phyloP scores from a whole-genome alignment of 805 yeast genomes.

The Groenewaldozyma tartarivorans region DNA sequence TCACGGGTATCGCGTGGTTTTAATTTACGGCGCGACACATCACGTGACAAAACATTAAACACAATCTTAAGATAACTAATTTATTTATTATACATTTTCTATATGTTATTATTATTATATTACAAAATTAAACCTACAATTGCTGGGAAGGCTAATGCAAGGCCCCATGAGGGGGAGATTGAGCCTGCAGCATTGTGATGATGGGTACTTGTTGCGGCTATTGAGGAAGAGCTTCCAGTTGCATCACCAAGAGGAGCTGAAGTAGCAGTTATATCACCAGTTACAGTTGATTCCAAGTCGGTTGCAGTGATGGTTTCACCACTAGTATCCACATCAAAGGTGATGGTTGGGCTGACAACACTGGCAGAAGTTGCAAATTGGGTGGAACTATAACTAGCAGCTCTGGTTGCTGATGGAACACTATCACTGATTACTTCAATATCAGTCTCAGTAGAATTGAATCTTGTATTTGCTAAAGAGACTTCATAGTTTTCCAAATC shows the following conservation, averaged over 20 bases:
- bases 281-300: neutral
- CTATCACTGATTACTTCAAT: conserved; percentile 18
- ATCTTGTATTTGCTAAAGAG: conserved; percentile 42
- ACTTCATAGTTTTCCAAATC: conserved; percentile 52
- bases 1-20: no score
- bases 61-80: no score
- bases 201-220: neutral
- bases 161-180: no score
- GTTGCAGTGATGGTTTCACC: neutral
- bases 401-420: conserved; percentile 22
- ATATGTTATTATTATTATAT: no score
- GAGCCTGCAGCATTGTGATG: no score
- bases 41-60: no score
- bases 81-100: no score
- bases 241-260: neutral
- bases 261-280: neutral
- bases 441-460: conserved; percentile 18
- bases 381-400: neutral
- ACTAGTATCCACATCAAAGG: conserved; percentile 23
- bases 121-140: no score
- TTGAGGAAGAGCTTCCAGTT: neutral
- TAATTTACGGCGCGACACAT: no score
- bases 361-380: neutral
- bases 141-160: no score
- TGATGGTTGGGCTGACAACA: neutral